Evolutionary conservation across 306 rosid species (phyloP), one percentile per base, ranked within the genome.

Genomic region (Adenanthera pavonina): DNA sequence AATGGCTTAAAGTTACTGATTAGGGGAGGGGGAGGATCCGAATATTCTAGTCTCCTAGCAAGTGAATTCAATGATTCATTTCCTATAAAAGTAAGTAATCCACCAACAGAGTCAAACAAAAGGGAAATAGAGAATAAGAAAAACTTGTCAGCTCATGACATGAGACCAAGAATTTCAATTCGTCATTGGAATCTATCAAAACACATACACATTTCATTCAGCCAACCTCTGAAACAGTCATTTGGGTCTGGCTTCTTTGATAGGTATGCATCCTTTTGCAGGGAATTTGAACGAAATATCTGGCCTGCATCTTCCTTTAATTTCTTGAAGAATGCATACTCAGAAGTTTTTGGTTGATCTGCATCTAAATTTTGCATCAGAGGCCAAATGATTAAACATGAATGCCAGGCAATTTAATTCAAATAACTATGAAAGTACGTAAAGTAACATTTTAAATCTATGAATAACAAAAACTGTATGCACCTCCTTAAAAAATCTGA

Each of bases 321-420:
- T 84, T 90, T 94, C 92, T 83, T 90, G 43, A 89, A 92, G 83
- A 92, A 92, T 43, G 97, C 94, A 77, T 77, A 94, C 87, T 92
- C 98, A 0, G 97, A 90, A 77, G 97, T 94, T 89, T 94, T 92
- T 2, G 94, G 86, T 60, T 74, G 83, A 61, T 65, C 89, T 89
- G 79, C 80, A 80, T 78, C 86, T 76, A 30, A 52, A 59, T 65
- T 69, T 77, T 46, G 19, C 41, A 84, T 76, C 82, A 85, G 77
- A 68, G 34, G 41, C 52, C 64, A 56, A 86, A 49, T 25, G 8
- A 62, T 41, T 11, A 51, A 67, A 40, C 64, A 72, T 3, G n/a
- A 76, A 70, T 74, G 44, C 69, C 62, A 75, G 49, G 30, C 33
- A 59, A 62, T 74, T 56, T 12, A 66, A 40, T 77, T 74, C 54